These are phyloP conservation scores for Chaetomiaceae sp. DNA, from an alignment of 2,329 filamentous ascomycete genomes.

Conservation along the genomic window DNA sequence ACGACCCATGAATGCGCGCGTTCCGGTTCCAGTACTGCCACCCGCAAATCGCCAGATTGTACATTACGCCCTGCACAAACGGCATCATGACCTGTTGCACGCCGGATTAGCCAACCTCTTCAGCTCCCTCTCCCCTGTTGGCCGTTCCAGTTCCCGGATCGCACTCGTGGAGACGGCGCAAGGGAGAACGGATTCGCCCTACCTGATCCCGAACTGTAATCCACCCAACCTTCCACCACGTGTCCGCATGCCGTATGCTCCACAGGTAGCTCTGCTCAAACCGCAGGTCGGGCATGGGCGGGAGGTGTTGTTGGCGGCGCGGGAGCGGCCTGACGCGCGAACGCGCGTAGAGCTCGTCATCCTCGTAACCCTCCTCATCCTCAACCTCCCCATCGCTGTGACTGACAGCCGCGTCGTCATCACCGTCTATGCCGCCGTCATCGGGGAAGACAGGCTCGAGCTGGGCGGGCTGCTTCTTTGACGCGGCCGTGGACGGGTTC, in stretches of 20 bases:
- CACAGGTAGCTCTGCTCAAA: constrained; percentile 98
- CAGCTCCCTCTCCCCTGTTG: not conserved
- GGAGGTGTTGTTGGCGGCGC: constrained; percentile 42
- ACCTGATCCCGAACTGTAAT: constrained; percentile 90
- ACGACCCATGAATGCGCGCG: constrained; percentile 68
- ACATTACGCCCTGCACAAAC: constrained; percentile 79
- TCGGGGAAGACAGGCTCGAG: constrained; percentile 43
- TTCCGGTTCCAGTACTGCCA: constrained; percentile 88
- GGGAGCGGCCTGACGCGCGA: constrained; percentile 37
- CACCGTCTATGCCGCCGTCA: constrained; percentile 53
- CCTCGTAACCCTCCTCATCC: constrained; percentile 19
- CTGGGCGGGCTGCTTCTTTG: constrained; percentile 56
- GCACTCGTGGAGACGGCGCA: too few species aligned
- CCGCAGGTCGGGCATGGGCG: constrained; percentile 76
- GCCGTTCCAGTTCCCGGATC: too few species aligned
- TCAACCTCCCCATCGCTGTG: too few species aligned
- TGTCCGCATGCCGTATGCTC: constrained; percentile 74
- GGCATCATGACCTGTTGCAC: constrained; percentile 68
- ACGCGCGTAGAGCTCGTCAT: not conserved
- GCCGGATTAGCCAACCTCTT: not conserved
- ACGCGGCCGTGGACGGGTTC: constrained; percentile 72
- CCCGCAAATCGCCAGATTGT: constrained; percentile 75
- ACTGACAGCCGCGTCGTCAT: too few species aligned
- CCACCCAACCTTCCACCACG: constrained; percentile 70
- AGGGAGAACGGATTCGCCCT: constrained; percentile 24